Conservation (phyloP, 352 stramenopile genomes). For the Globisporangium cylindrosporum region DNA sequence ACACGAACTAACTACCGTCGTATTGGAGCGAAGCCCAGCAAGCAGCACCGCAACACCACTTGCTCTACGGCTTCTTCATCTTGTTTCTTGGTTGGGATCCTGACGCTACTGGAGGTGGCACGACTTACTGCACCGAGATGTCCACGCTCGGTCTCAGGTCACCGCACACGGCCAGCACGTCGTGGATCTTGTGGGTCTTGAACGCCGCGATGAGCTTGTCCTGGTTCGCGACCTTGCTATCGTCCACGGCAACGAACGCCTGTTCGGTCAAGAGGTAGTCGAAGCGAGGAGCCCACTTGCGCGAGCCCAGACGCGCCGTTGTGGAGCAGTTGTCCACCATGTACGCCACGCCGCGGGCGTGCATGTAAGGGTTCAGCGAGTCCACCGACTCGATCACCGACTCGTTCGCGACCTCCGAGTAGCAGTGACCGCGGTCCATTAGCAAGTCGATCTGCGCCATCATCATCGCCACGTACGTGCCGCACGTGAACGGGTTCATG, state of each 20-base stretch:
- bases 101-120: conserved; percentile 5
- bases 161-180: conserved; percentile 94
- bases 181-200: conserved; percentile 96
- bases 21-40: not conserved
- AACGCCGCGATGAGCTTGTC: conserved; percentile 92
- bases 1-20: not conserved
- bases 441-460: conserved; percentile 97
- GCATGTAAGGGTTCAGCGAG: conserved; percentile 98
- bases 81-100: not conserved
- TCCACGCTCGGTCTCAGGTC: conserved; percentile 96
- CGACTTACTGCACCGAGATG: conserved; percentile 87
- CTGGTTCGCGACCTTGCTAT: conserved; percentile 86
- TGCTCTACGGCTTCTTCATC: not conserved
- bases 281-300: conserved; percentile 98
- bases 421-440: conserved; percentile 94
- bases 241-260: conserved; percentile 94
- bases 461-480: conserved; percentile 99
- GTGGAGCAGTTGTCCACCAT: conserved; percentile 99
- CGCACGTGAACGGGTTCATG: conserved; percentile 97
- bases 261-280: conserved; percentile 99
- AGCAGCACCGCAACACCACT: not conserved
- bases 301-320: conserved; percentile 95
- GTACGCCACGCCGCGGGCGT: conserved; percentile 96
- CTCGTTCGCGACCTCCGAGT: conserved; percentile 98
- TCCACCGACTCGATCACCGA: conserved; percentile 98